A percentile compares a stretch with the other conserved stretches of the same genome.
Evolutionary conservation across 2,329 filamentous ascomycete genomes (phyloP).

Genomic region (Metarhizium brunneum): DNA sequence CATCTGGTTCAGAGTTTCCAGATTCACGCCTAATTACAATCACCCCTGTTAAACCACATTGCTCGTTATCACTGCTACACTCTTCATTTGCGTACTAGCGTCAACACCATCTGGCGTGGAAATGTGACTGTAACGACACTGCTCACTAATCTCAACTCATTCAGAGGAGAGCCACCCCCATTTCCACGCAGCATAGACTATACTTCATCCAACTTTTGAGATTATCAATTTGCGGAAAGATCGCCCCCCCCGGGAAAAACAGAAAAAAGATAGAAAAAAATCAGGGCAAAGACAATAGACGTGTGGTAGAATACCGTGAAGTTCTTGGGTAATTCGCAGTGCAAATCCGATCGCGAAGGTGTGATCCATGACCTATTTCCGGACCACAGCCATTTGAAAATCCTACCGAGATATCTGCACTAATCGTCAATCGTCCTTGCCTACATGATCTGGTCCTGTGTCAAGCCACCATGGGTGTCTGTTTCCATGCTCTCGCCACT

Average conservation of each 20-base stretch:
- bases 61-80: neutral
- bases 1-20: neutral
- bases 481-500: constrained; percentile 73
- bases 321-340: neutral
- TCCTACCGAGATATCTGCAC: neutral
- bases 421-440: neutral
- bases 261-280: neutral
- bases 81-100: neutral
- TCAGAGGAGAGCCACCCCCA: neutral
- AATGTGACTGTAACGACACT: neutral
- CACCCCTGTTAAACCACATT: neutral
- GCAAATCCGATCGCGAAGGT: neutral
- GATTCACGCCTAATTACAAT: neutral
- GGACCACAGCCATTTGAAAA: neutral
- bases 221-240: neutral
- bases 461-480: constrained; percentile 63
- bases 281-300: neutral
- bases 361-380: neutral
- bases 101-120: neutral
- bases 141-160: neutral
- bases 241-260: neutral
- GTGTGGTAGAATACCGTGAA: neutral
- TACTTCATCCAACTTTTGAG: neutral
- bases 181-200: neutral
- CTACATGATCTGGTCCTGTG: constrained; percentile 98